phyloP scores from a whole-genome alignment of 768 basidiomycete species.

The Tulasnella sp. region DNA sequence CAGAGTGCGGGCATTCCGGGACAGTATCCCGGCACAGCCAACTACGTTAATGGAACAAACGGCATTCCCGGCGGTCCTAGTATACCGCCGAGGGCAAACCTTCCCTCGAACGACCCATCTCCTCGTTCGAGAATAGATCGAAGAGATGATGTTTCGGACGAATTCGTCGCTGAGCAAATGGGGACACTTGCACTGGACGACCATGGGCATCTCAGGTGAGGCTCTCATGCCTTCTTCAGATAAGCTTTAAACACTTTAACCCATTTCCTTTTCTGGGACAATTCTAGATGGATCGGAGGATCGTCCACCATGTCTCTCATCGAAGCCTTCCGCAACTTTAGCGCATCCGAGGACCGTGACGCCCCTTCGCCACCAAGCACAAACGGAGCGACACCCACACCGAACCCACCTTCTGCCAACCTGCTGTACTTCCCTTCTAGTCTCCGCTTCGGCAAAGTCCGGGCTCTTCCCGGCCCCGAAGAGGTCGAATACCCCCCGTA shows the following conservation, averaged over 20 bases:
- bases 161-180: constrained; percentile 63
- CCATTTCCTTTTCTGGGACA: background rate
- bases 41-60: background rate
- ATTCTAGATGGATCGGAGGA: constrained; percentile 65
- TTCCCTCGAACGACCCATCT: background rate
- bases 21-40: constrained; percentile 31
- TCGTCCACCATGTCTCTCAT: constrained; percentile 90
- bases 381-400: constrained; percentile 2
- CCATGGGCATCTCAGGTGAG: constrained; percentile 70
- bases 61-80: too few species aligned
- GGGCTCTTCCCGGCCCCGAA: constrained; percentile 71
- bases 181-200: constrained; percentile 84
- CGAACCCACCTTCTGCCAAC: constrained; percentile 53
- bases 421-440: constrained; percentile 83
- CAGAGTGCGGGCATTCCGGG: constrained; percentile 29
- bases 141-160: constrained; percentile 45
- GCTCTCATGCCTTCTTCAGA: background rate
- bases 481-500: constrained; percentile 82
- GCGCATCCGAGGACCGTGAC: constrained; percentile 41
- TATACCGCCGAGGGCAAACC: background rate
- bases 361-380: constrained; percentile 8
- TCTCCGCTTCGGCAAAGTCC: constrained; percentile 79
- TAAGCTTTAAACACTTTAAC: background rate
- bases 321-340: constrained; percentile 61
- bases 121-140: constrained; percentile 25